Evolutionary conservation across 2,329 filamentous ascomycete genomes (phyloP), one percentile per base, ranked within the genome.

Genomic region (Phaeosphaeria sp.): DNA sequence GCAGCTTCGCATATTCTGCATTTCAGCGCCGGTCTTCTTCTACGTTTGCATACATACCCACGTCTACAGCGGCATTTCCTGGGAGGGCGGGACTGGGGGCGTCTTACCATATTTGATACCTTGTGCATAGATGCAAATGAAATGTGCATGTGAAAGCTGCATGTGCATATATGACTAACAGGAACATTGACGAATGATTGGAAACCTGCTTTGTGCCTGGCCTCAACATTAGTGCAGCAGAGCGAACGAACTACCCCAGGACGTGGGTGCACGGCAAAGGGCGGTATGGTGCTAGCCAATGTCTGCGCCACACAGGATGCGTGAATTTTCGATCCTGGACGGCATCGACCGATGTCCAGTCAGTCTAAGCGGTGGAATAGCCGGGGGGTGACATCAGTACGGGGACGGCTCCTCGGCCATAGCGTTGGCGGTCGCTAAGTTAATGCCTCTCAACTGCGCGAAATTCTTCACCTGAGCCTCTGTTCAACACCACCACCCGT

Each of bases 51-150:
- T 21, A 57, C 50, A 56, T 54, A 51, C 40, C 44, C 52, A 52
- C 51, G 55, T 48, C 46, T 33, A 61, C 20, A 15, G 45, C 49
- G 51, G 45, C 53, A 51, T 49, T 63, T 45, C 21, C 20, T 49
- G 45, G 56, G 49, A 18, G 44, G 27, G 22, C 24, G 54, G 57
- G 33, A 42, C 40, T 44, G 51, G 62, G 54, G 62, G 54, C 51
- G 55, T 63, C 51, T 15, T 54, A 53, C 53, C 56, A 42, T 45
- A 60, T 59, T 60, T n/a, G 47, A 57, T 56, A 58, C 3, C 54
- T 59, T 48, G 24, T 65, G 57, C 61, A 61, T 60, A 33, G 43
- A 36, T 46, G 53, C n/a, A 42, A 22, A 59, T 56, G 20, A 60
- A 66, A 25, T 45, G 27, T 42, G 45, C 44, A 36, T 43, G 49